Percentiles rank a stretch among this genome's conserved stretches.
Conservation (phyloP, 2,329 filamentous ascomycete genomes). For the Bipolaris bicolor region DNA sequence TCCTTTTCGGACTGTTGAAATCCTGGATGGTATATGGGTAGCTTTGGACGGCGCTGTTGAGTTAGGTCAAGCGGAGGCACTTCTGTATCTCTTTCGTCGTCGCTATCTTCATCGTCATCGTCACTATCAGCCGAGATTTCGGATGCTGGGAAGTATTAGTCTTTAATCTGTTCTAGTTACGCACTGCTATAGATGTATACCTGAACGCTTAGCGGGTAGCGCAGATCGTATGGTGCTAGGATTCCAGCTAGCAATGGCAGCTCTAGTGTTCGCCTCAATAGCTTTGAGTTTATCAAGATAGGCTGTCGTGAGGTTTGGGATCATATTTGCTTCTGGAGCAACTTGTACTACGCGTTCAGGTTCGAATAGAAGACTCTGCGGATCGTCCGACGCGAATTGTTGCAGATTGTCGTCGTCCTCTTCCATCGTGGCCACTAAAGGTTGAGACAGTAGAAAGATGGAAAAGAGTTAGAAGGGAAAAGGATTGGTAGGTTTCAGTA, state of each 20-base stretch:
- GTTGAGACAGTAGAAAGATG: not conserved
- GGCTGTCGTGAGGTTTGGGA: not conserved
- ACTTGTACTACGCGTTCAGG: not conserved
- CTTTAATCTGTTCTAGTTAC: too few relatives aligned
- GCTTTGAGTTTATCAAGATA: not conserved
- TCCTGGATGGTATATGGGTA: conserved; percentile 27
- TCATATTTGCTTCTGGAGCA: not conserved
- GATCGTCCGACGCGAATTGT: not conserved
- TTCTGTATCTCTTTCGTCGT: conserved; percentile 3
- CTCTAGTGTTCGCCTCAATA: not conserved
- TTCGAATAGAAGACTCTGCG: conserved; percentile 6
- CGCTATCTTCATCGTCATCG: not conserved
- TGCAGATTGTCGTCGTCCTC: not conserved
- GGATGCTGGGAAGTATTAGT: not conserved
- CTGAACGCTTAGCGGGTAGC: conserved; percentile 4
- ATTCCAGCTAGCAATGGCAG: conserved; percentile 1
- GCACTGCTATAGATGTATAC: not conserved
- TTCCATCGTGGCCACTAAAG: not conserved
- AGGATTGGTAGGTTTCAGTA: not conserved
- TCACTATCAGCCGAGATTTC: not conserved
- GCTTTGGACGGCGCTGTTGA: conserved; percentile 9
- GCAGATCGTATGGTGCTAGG: not conserved
- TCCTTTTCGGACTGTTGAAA: conserved; percentile 8
- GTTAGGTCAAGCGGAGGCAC: conserved; percentile 15
- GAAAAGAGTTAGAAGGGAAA: not conserved